phyloP scores from a whole-genome alignment of 139 green algal genomes.

The Prasinococcaceae sp. region DNA sequence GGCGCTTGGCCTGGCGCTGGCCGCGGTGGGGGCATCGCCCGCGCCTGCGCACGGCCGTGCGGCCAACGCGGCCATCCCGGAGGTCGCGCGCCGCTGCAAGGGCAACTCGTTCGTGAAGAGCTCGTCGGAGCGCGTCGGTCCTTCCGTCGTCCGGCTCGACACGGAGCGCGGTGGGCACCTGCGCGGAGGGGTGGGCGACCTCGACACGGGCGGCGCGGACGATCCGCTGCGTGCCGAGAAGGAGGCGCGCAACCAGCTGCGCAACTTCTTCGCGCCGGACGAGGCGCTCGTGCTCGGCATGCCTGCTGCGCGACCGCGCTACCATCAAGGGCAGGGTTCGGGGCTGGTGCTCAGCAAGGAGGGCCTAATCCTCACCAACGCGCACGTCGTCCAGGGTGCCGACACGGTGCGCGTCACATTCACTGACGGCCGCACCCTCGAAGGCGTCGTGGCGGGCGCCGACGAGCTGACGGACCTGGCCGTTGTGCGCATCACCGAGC shows the following conservation, averaged over 20 bases:
- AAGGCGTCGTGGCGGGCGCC: conserved; percentile 4
- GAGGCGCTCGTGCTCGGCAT: background rate
- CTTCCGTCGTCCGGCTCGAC: conserved; percentile 14
- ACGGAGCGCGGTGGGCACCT: background rate
- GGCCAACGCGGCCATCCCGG: too few relatives aligned
- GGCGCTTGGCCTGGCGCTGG: too few relatives aligned
- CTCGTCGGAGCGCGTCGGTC: conserved; percentile 9
- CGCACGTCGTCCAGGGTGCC: conserved; percentile 15
- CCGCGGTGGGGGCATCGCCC: too few relatives aligned
- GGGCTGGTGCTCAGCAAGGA: conserved; percentile 3
- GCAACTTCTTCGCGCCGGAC: background rate
- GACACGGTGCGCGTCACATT: conserved; percentile 13
- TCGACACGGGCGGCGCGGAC: background rate
- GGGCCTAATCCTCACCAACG: conserved; percentile 20
- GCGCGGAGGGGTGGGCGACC: background rate
- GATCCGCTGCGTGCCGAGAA: background rate
- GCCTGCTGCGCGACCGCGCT: too few relatives aligned
- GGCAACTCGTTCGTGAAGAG: conserved; percentile 11
- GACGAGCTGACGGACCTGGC: conserved; percentile 19
- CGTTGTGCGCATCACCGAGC: conserved; percentile 4
- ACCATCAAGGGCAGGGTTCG: background rate
- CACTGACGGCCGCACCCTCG: conserved; percentile 2
- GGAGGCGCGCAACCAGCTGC: background rate
- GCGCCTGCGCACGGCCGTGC: too few relatives aligned
- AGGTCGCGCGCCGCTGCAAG: too few relatives aligned